Evolutionary conservation across 345 rosid genomes (phyloP).

Genomic region (Syzygium jambos): DNA sequence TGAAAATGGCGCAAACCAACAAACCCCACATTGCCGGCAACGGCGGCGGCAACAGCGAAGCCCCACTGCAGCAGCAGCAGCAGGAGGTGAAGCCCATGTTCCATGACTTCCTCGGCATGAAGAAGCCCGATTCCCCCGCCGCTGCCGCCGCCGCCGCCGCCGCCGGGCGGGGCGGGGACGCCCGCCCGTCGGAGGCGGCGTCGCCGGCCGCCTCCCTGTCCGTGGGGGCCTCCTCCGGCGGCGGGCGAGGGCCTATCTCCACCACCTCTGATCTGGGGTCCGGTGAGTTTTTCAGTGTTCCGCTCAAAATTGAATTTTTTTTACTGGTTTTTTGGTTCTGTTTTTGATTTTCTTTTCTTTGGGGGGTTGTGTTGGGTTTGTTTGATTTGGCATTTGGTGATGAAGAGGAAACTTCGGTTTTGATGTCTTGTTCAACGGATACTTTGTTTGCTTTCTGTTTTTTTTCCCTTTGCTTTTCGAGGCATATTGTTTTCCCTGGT

Average conservation of each 20-base stretch:
- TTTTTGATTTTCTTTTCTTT: neutral
- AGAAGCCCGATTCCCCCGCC: conserved; percentile 30
- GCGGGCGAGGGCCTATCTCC: conserved; percentile 56
- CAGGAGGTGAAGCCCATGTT: conserved; percentile 45
- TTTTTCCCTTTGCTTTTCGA: neutral
- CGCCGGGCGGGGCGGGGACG: conserved; percentile 11
- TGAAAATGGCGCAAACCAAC: conserved; percentile 30
- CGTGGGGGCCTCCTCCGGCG: conserved; percentile 43
- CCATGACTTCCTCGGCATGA: conserved; percentile 84
- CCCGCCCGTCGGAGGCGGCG: conserved; percentile 22
- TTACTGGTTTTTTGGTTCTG: neutral
- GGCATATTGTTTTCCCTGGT: neutral
- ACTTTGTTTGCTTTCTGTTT: neutral
- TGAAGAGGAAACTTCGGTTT: neutral
- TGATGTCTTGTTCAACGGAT: neutral
- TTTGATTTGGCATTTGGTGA: neutral
- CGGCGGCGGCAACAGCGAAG: neutral
- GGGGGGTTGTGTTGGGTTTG: neutral
- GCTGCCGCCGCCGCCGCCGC: conserved; percentile 24
- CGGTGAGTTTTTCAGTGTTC: conserved; percentile 17
- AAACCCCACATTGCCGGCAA: conserved; percentile 21
- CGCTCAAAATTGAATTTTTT: neutral
- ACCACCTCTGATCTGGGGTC: conserved; percentile 83
- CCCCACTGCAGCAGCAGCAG: conserved; percentile 2
- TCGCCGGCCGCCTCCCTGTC: conserved; percentile 44